Evolutionary conservation across 2,329 filamentous ascomycete genomes (phyloP).

Genomic region (Alternaria sp.): DNA sequence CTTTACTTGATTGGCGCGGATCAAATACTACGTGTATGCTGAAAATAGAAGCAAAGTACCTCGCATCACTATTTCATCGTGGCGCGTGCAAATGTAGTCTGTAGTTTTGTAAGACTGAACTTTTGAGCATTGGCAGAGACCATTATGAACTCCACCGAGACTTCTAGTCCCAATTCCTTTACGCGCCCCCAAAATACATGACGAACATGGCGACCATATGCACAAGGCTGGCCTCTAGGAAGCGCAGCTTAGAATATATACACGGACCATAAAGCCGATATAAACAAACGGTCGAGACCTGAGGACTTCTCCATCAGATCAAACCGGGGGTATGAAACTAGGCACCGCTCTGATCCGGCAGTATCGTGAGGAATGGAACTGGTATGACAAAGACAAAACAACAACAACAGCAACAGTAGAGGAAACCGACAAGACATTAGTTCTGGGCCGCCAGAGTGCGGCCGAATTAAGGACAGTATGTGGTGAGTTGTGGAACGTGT

Average conservation of each 20-base stretch:
- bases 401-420: constrained; percentile 9
- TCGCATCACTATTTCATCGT: background rate
- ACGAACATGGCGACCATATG: constrained; percentile 31
- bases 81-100: background rate
- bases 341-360: constrained; percentile 20
- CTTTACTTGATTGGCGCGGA: background rate
- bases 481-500: constrained; percentile 19
- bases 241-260: constrained; percentile 21
- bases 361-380: constrained; percentile 21
- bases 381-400: background rate
- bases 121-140: constrained; percentile 23
- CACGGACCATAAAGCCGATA: constrained; percentile 18
- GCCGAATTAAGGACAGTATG: constrained; percentile 32
- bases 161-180: constrained; percentile 7
- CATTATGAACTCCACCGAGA: constrained; percentile 11
- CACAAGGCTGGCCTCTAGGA: constrained; percentile 13
- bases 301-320: constrained; percentile 10
- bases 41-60: background rate
- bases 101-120: constrained; percentile 5
- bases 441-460: constrained; percentile 18
- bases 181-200: constrained; percentile 15
- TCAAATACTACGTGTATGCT: background rate
- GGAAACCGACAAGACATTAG: constrained; percentile 33
- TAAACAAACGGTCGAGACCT: constrained; percentile 15
- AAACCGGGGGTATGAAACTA: constrained; percentile 28